These are phyloP conservation scores for Monosporascus sp. DNA, from an alignment of 2,329 filamentous ascomycete species.

Conservation along the genomic window DNA sequence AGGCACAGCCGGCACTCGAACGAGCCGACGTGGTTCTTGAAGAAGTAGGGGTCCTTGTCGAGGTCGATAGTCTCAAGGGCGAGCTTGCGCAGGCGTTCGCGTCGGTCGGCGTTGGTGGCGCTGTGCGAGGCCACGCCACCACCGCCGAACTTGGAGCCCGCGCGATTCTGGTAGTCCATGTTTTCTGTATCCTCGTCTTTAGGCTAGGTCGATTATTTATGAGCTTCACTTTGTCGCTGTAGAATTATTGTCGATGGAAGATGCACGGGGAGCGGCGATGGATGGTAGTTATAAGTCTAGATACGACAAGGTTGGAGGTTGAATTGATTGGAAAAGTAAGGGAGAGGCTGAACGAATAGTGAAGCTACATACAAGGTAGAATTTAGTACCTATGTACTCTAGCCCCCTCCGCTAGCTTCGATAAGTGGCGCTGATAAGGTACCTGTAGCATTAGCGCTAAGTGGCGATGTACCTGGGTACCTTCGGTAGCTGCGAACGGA, in stretches of 20 bases:
- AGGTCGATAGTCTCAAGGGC: conserved; percentile 98
- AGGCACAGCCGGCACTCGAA: conserved; percentile 97
- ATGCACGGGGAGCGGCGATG: too few relatives aligned
- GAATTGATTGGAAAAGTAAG: too few relatives aligned
- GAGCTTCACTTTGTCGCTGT: neutral
- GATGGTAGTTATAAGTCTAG: neutral
- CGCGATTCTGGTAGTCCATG: conserved; percentile 83
- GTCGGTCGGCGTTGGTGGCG: conserved; percentile 92
- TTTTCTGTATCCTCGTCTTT: neutral
- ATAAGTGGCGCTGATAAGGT: too few relatives aligned
- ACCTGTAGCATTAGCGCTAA: too few relatives aligned
- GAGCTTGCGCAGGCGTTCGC: conserved; percentile 94
- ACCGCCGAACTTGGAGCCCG: conserved; percentile 95
- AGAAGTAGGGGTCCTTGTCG: conserved; percentile 99
- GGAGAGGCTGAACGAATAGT: too few relatives aligned
- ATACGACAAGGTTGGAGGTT: too few relatives aligned
- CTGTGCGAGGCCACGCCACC: conserved; percentile 92
- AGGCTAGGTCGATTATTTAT: neutral
- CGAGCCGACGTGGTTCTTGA: conserved; percentile 97
- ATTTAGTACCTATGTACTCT: too few relatives aligned
- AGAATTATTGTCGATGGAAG: neutral
- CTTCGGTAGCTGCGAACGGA: too few relatives aligned
- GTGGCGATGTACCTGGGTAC: too few relatives aligned
- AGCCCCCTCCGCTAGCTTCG: too few relatives aligned
- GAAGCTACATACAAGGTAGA: too few relatives aligned